phyloP scores from a whole-genome alignment of 352 stramenopile genomes.

The Elongisporangium prolatum region DNA sequence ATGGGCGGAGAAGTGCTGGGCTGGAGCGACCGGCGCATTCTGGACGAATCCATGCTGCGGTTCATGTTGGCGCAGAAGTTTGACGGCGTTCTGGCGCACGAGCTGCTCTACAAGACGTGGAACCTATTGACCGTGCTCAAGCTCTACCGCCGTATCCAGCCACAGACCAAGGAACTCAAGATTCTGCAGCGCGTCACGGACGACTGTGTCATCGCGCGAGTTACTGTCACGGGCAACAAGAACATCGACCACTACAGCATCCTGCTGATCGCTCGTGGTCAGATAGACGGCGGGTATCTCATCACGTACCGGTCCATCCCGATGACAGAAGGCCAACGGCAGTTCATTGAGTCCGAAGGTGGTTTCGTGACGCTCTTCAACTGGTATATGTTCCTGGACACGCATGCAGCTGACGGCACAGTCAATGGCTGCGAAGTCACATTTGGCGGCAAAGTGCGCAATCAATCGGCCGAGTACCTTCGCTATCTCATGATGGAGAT shows the following conservation, averaged over 20 bases:
- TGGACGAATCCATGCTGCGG: constrained; percentile 36
- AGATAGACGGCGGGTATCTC: constrained; percentile 56
- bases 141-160: constrained; percentile 58
- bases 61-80: constrained; percentile 68
- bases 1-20: constrained; percentile 40
- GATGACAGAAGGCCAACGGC: constrained; percentile 29
- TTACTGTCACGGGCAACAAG: constrained; percentile 30
- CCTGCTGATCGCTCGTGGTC: constrained; percentile 50
- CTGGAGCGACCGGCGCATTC: constrained; percentile 40
- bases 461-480: constrained; percentile 48
- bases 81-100: constrained; percentile 26
- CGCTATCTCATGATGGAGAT: constrained; percentile 66
- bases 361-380: constrained; percentile 62
- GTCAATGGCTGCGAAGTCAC: constrained; percentile 50
- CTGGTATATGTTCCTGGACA: constrained; percentile 75
- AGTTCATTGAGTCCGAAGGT: constrained; percentile 42
- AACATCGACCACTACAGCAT: constrained; percentile 42
- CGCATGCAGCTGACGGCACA: constrained; percentile 7
- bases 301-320: constrained; percentile 69
- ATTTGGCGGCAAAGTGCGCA: constrained; percentile 49
- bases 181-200: constrained; percentile 53
- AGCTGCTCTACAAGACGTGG: constrained; percentile 72
- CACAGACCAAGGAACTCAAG: constrained; percentile 37
- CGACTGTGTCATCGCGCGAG: constrained; percentile 55
- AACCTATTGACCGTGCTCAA: constrained; percentile 45